Base-by-base conservation (phyloP, 768 basidiomycete species). In the Termitomyces heimii region DNA sequence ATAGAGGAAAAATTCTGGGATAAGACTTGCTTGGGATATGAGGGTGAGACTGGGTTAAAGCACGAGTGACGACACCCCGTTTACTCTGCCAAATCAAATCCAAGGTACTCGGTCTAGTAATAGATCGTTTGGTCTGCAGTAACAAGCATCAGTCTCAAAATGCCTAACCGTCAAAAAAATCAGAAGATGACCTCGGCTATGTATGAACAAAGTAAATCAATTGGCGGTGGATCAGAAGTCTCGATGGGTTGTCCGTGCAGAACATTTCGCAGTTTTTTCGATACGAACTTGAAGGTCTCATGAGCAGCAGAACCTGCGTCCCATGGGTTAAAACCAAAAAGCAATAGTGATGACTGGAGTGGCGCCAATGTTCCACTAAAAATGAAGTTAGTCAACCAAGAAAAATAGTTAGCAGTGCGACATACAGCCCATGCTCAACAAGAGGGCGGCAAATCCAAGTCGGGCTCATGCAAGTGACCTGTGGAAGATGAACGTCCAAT, bases 1-100 rank as follows among this genome's bases (percentile, higher is more conserved):
- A 85, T 4, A 97, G 77, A 2, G 94, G 92, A 69, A 97, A 98
- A 47, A 94, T 80, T 32, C 68, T 67, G 0, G 79, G 74, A 63
- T 83, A 75, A 0, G 77, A 76, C 2, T 67, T 46, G 10, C 70
- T 48, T 0, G 89, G 79, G 34, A 96, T 84, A 53, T 88, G 77
- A 0, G 82, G 78, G 67, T 86, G 76, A 49, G 73, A 64, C 55
- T 66, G 66, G 29, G 71, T 58, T 57, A 80, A 58, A 12, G 71
- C 67, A 39, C 69, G 73, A 44, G 71, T 60, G 42, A 73, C 62
- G 35, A 72, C 66, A 59, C 74, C 79, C 39, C 80, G 77, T 54
- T 81, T 81, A 54, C 77, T 74, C 53, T 72, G 73, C 55, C 80
- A 77, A 48, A 88, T 73, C 58, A 88, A 80, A 57, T 75, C 70